These are phyloP conservation scores for Dendrobium chrysotoxum DNA, from an alignment of 106 monocot genomes.

Conservation along the genomic window DNA sequence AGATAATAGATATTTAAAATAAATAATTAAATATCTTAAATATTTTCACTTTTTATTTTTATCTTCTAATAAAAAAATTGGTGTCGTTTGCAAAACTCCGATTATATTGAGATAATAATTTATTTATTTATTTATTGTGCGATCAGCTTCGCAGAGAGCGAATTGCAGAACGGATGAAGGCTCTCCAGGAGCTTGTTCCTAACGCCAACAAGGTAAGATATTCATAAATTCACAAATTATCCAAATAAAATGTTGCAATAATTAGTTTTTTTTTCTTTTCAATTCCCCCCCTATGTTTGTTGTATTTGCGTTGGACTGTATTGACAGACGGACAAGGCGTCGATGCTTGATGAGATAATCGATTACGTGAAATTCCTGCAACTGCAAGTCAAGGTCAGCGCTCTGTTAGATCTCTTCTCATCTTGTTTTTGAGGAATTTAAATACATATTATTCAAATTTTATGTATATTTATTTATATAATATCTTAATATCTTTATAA, in stretches of 20 bases:
- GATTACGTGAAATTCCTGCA: constrained; percentile 98
- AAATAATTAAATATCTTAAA: no score
- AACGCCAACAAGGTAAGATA: constrained; percentile 65
- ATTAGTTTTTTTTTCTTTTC: not conserved
- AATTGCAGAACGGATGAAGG: constrained; percentile 85
- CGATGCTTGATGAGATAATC: constrained; percentile 99
- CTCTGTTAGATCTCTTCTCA: not conserved
- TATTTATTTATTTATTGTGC: not conserved
- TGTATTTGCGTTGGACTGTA: not conserved
- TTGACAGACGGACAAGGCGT: constrained; percentile 92
- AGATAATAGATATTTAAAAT: no score
- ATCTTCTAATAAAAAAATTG: no score
- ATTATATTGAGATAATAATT: no score
- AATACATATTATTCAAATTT: no score
- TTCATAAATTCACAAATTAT: not conserved
- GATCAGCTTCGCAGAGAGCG: constrained; percentile 75
- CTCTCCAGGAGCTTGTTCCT: constrained; percentile 75
- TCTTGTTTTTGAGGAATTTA: no score
- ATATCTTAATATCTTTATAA: no score
- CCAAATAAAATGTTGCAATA: not conserved
- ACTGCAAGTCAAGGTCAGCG: constrained; percentile 85
- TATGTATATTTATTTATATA: no score
- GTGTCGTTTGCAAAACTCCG: no score
- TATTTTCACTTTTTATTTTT: no score
- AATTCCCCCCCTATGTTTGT: not conserved